phyloP scores from a whole-genome alignment of 495 filamentous ascomycete species.

The Penicillium tannophilum region DNA sequence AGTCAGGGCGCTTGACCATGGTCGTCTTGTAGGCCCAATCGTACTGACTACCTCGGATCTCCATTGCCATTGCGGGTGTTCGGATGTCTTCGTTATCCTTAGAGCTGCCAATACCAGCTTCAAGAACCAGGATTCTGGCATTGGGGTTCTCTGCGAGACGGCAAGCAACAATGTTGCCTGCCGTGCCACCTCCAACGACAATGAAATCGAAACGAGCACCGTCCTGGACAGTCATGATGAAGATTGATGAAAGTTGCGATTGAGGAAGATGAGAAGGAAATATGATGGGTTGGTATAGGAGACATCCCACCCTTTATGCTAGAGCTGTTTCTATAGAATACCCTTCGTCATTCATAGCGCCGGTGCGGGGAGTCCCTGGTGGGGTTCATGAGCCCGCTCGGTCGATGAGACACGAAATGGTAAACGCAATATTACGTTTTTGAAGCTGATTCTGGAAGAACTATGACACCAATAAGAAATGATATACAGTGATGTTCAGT shows the following conservation, averaged over 20 bases:
- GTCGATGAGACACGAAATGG: too few relatives aligned
- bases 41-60: conserved; percentile 45
- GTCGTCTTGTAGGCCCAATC: conserved; percentile 68
- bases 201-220: conserved; percentile 32
- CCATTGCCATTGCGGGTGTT: conserved; percentile 46
- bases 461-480: too few relatives aligned
- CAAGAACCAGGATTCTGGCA: conserved; percentile 55
- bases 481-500: too few relatives aligned
- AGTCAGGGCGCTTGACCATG: conserved; percentile 62
- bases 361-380: too few relatives aligned
- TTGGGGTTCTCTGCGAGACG: conserved; percentile 58
- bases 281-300: too few relatives aligned
- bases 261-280: too few relatives aligned
- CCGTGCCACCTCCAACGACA: conserved; percentile 58
- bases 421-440: too few relatives aligned
- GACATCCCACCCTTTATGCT: too few relatives aligned
- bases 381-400: too few relatives aligned
- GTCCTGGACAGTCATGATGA: conserved; percentile 8
- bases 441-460: too few relatives aligned
- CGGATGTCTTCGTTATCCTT: conserved; percentile 45
- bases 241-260: not conserved
- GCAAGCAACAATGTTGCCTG: conserved; percentile 57
- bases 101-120: conserved; percentile 49
- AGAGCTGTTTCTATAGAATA: too few relatives aligned
- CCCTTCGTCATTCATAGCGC: too few relatives aligned